Percentiles rank a stretch among this genome's conserved stretches.
phyloP scores from a whole-genome alignment of 1,284 basidiomycete species.

The Trichosporon sp. region DNA sequence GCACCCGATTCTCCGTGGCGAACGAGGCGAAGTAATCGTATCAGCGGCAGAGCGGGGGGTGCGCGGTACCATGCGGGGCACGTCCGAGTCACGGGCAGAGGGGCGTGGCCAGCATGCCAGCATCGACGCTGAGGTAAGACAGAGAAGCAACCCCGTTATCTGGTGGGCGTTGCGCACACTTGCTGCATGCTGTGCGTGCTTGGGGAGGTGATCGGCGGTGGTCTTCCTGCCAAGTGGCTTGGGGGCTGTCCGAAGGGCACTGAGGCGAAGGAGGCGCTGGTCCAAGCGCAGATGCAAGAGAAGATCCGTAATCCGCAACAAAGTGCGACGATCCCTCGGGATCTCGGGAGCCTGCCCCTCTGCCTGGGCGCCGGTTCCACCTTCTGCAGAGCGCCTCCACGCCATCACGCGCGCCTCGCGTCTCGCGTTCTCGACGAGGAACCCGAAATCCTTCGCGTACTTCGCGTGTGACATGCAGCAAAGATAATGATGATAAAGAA shows the following conservation, averaged over 20 bases:
- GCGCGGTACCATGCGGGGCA: not conserved
- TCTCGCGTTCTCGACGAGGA: not conserved
- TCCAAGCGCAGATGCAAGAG: not conserved
- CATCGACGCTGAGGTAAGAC: not conserved
- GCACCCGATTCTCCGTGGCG: not conserved
- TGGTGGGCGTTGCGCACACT: not conserved
- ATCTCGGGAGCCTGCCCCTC: not conserved
- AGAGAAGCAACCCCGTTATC: not conserved
- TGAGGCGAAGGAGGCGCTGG: not conserved
- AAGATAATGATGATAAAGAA: conserved; percentile 4
- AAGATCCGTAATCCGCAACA: not conserved
- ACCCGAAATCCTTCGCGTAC: not conserved
- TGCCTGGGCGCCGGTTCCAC: too few species aligned
- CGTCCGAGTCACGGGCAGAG: not conserved
- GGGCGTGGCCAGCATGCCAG: not conserved
- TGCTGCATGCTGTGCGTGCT: not conserved
- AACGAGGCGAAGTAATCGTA: not conserved
- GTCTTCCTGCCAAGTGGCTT: not conserved
- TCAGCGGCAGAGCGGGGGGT: too few species aligned
- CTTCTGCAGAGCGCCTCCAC: not conserved
- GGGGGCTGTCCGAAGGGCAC: not conserved
- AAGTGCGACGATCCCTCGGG: not conserved
- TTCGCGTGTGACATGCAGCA: not conserved
- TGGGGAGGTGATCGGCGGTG: not conserved
- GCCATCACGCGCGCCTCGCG: not conserved